A percentile compares a stretch with the other conserved stretches of the same genome.
Conservation (phyloP, 2,329 filamentous ascomycete genomes). For the Clonostachys rhizophaga region DNA sequence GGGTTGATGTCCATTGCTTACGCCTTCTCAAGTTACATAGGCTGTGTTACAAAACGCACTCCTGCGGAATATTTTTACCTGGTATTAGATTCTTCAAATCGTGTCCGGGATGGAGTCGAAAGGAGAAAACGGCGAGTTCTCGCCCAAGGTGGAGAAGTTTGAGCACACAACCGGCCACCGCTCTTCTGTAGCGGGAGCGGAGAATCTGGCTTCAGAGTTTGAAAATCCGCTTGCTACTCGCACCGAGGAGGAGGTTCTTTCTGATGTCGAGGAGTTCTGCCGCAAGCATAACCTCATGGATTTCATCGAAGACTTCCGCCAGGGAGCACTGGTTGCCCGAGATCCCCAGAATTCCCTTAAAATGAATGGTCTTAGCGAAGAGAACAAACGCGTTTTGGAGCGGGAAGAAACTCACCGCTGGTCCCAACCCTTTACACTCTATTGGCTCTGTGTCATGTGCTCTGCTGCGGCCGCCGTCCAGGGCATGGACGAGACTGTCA, state of each 20-base stretch:
- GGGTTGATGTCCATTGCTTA: no score
- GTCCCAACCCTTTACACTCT: constrained; percentile 22
- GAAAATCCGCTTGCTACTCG: constrained; percentile 21
- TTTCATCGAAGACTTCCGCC: constrained; percentile 37
- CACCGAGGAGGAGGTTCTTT: constrained; percentile 17
- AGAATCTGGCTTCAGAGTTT: constrained; percentile 13
- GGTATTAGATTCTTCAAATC: no score
- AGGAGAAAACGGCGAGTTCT: no score
- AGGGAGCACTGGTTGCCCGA: constrained; percentile 46
- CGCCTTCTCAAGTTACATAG: no score
- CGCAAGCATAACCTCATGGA: constrained; percentile 22
- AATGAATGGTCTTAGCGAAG: constrained; percentile 14
- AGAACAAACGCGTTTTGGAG: constrained; percentile 17
- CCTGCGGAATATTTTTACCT: no score
- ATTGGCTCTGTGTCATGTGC: constrained; percentile 26
- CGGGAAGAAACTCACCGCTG: constrained; percentile 20
- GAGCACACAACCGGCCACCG: no score
- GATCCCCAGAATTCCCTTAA: constrained; percentile 17
- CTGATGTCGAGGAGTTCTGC: constrained; percentile 29
- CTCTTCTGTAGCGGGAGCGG: no score
- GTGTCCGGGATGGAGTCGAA: no score
- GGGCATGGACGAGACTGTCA: constrained; percentile 62
- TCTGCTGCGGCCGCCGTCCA: constrained; percentile 52
- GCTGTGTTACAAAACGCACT: no score
- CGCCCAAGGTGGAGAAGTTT: no score